Evolutionary conservation across 1,284 basidiomycete genomes (phyloP), one percentile per base, ranked within the genome.

Genomic region (Apiotrichum mycotoxinovorans): DNA sequence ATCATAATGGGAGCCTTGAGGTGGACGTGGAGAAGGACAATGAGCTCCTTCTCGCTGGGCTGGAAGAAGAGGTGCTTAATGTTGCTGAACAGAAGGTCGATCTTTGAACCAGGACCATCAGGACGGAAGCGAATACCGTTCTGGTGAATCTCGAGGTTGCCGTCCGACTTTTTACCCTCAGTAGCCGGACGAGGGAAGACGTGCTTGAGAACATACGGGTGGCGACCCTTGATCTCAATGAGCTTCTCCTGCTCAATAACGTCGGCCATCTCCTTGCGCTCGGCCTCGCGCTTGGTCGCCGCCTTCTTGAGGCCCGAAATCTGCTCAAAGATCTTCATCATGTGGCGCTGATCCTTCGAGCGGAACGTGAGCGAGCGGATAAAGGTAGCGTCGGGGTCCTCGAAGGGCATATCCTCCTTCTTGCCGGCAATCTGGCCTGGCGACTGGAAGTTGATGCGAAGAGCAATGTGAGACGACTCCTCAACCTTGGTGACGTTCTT

Each of bases 1-100:
- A 98, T 89, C 84, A 98, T 94, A 76, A 98, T 98, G 3, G 96
- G 96, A 2, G 92, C 85, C 77, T 87, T 96, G 60, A 98, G 83
- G 74, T 98, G 91, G 54, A 97, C 79, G 74, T 98, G 96, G 34
- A 98, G 84, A 58, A 98, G 88, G 51, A 97, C 95, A 58, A 98
- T 83, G 45, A 98, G 80, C 76, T 99, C 96, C 68, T 92, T 88
- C 66, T 99, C 96, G 71, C 95, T 98, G 8, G 96, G 94, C 74
- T 98, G 96, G 84, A 98, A 98, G 80, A 98, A 97, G 25, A 98
- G 81, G 76, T 98, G 96, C 78, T 96, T 97, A 80, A 99, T 88
- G 76, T 99, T 99, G 79, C 85, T 88, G 81, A 98, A 98, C 15
- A 98, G 82, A 22, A 99, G 83, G 73, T 97, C 92, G 62, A 96